Evolutionary conservation across 306 rosid species (phyloP), one percentile per base, ranked within the genome.

Genomic region (Crataegus laevigata): DNA sequence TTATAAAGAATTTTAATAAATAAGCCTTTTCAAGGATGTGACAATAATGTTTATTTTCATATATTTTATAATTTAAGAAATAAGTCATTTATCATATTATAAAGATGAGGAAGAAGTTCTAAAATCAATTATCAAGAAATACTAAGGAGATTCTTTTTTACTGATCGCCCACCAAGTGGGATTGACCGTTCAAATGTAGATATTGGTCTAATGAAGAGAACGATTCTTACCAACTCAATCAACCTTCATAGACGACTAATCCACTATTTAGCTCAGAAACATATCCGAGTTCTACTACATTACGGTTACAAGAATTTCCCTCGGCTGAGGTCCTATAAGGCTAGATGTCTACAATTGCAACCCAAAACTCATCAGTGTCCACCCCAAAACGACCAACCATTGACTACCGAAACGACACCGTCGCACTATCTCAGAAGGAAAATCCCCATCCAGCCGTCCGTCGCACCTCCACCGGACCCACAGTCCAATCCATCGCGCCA

Each of bases 111-210:
- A 32, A 32, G 36, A 32, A 32, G 36, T 32, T 32, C 6, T 1
- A 8, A 8, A 32, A 32, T 32, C 36, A 32, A 32, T 32, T 32
- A 32, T n/a, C n/a, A n/a, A n/a, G n/a, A n/a, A n/a, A n/a, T n/a
- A n/a, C n/a, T n/a, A n/a, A n/a, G n/a, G n/a, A n/a, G n/a, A n/a
- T n/a, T n/a, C n/a, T n/a, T n/a, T 36, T 36, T 36, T 8, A 36
- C 9, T 0, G 9, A 36, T 36, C 2, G 2, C 0, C 2, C 10
- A 1, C 0, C 2, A 36, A 36, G 2, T 36, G n/a, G n/a, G n/a
- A n/a, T n/a, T n/a, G n/a, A n/a, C n/a, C n/a, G n/a, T n/a, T n/a
- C n/a, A n/a, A n/a, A n/a, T n/a, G n/a, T n/a, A n/a, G n/a, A n/a
- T n/a, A n/a, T 36, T 36, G 2, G 0, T 36, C 2, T 36, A 2